phyloP scores from a whole-genome alignment of 768 basidiomycete species.

The Phallus indusiatus region DNA sequence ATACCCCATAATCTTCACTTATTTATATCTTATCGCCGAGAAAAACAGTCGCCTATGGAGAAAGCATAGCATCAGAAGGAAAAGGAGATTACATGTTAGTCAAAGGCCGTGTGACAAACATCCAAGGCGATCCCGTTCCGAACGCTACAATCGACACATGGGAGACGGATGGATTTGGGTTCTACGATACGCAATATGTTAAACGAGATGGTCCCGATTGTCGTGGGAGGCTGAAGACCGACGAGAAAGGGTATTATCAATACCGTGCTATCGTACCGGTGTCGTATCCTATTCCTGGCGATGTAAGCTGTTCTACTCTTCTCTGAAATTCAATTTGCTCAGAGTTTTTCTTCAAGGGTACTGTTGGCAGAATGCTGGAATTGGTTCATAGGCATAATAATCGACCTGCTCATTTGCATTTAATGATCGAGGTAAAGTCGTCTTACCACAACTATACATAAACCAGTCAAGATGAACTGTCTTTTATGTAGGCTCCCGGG shows the following conservation, averaged over 20 bases:
- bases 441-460: neutral
- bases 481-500: slow-evolving; percentile 41
- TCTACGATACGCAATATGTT: slow-evolving; percentile 44
- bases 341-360: slow-evolving; percentile 34
- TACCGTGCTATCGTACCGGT: slow-evolving; percentile 67
- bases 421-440: slow-evolving; percentile 40
- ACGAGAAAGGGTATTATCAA: slow-evolving; percentile 53
- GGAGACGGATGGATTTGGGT: slow-evolving; percentile 54
- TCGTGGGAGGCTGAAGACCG: slow-evolving; percentile 52
- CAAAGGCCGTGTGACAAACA: slow-evolving; percentile 57
- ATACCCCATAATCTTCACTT: neutral
- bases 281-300: slow-evolving; percentile 68
- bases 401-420: slow-evolving; percentile 74
- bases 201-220: slow-evolving; percentile 56
- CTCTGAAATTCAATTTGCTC: slow-evolving; percentile 8
- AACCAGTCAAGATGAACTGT: neutral
- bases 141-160: slow-evolving; percentile 71
- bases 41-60: slow-evolving; percentile 51
- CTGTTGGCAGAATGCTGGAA: slow-evolving; percentile 55
- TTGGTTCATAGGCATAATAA: slow-evolving; percentile 59
- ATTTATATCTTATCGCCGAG: neutral
- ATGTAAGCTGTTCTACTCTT: slow-evolving; percentile 28
- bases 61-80: slow-evolving; percentile 76
- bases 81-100: slow-evolving; percentile 82
- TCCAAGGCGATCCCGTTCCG: slow-evolving; percentile 54